These are phyloP conservation scores for Stachybotrys chartarum DNA, from an alignment of 2,329 filamentous ascomycete genomes.

Conservation along the genomic window DNA sequence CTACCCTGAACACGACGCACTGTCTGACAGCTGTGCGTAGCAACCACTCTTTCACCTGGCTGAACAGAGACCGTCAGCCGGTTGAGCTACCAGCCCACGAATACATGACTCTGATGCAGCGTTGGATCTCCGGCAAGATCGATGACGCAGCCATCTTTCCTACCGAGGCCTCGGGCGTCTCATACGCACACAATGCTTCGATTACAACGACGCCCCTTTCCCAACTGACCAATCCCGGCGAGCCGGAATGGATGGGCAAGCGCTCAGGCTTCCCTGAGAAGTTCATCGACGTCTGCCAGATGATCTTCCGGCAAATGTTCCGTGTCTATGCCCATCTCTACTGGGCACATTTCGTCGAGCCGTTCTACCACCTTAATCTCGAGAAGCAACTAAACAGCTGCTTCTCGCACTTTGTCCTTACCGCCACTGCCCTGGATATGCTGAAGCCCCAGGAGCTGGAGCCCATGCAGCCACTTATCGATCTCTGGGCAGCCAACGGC, in stretches of 20 bases:
- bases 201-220: slow-evolving; percentile 53
- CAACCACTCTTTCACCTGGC: slow-evolving; percentile 96
- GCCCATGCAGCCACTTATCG: slow-evolving; percentile 91
- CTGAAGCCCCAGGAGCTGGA: slow-evolving; percentile 85
- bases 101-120: slow-evolving; percentile 93
- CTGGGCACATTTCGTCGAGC: slow-evolving; percentile 86
- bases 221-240: slow-evolving; percentile 52
- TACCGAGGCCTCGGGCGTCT: slow-evolving; percentile 68
- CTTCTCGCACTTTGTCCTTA: slow-evolving; percentile 78
- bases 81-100: slow-evolving; percentile 88
- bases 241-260: slow-evolving; percentile 79
- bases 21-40: slow-evolving; percentile 74
- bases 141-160: slow-evolving; percentile 87
- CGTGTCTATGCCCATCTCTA: slow-evolving; percentile 96
- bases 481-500: slow-evolving; percentile 84
- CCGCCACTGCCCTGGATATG: slow-evolving; percentile 74
- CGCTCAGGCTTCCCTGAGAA: slow-evolving; percentile 86
- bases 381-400: slow-evolving; percentile 81
- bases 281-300: slow-evolving; percentile 85
- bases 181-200: slow-evolving; percentile 56
- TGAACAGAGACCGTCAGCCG: slow-evolving; percentile 79
- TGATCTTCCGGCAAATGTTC: slow-evolving; percentile 97
- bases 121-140: slow-evolving; percentile 95
- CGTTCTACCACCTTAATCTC: slow-evolving; percentile 75
- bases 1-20: slow-evolving; percentile 43